Percentiles rank a stretch among this genome's conserved stretches.
phyloP scores from a whole-genome alignment of 306 rosid genomes.

The Heteromeles arbutifolia region DNA sequence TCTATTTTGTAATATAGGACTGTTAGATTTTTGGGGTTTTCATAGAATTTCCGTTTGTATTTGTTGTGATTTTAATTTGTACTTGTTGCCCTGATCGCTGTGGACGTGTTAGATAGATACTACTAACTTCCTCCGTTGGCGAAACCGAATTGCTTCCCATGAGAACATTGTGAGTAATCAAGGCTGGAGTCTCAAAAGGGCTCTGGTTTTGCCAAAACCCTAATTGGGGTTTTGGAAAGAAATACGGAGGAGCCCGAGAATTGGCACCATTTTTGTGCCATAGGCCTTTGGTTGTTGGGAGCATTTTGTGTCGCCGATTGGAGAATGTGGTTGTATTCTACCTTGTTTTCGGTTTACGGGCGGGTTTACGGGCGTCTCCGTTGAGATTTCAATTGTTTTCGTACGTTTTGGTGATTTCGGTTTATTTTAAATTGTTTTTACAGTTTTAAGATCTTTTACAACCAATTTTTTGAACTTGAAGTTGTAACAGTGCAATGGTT shows the following conservation, averaged over 20 bases:
- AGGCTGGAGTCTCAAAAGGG: slow-evolving; percentile 83
- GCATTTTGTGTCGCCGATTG: slow-evolving; percentile 27
- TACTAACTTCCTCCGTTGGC: slow-evolving; percentile 10
- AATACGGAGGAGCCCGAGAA: slow-evolving; percentile 76
- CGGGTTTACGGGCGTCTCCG: background rate
- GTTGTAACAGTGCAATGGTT: background rate
- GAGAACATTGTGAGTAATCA: slow-evolving; percentile 34
- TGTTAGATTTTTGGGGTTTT: background rate
- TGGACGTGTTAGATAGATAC: background rate
- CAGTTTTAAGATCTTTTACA: too few species aligned
- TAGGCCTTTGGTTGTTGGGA: slow-evolving; percentile 84
- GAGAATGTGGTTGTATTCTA: slow-evolving; percentile 6
- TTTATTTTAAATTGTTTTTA: too few species aligned
- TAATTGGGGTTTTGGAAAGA: slow-evolving; percentile 39
- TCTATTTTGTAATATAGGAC: background rate
- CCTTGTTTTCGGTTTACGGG: background rate
- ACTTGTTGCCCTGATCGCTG: background rate
- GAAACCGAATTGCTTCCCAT: slow-evolving; percentile 35
- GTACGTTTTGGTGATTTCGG: background rate
- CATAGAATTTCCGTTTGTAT: background rate
- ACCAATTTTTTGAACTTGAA: background rate
- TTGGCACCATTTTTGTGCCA: slow-evolving; percentile 64
- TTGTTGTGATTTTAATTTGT: background rate
- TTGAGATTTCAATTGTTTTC: background rate
- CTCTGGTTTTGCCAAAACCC: slow-evolving; percentile 42